phyloP scores from a whole-genome alignment of 257 asterid genomes.

The Nicotiana benthamiana region DNA sequence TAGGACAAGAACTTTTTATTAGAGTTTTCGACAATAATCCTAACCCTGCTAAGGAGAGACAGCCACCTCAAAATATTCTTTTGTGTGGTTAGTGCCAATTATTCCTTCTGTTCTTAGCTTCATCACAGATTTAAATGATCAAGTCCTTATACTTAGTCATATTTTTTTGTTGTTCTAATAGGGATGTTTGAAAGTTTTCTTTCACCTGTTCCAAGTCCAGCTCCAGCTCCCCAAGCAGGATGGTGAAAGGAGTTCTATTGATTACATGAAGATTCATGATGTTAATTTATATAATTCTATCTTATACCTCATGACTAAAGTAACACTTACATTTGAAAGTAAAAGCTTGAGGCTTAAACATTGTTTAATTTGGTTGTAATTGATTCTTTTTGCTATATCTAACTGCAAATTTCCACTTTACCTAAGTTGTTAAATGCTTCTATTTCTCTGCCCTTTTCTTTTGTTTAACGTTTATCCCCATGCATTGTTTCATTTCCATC shows the following conservation, averaged over 20 bases:
- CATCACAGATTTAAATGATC: not conserved
- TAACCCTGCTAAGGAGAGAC: conserved; percentile 21
- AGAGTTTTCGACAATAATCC: conserved; percentile 17
- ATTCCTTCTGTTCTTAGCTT: not conserved
- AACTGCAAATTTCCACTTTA: not conserved
- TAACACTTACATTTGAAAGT: not conserved
- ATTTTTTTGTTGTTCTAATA: not conserved
- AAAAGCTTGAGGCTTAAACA: not conserved
- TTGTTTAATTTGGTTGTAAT: not conserved
- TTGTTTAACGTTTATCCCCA: no score
- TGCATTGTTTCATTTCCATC: not conserved
- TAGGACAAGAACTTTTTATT: conserved; percentile 16
- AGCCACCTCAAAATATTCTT: conserved; percentile 19
- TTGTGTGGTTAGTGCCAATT: conserved; percentile 10
- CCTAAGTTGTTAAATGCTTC: no score
- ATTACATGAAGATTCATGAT: not conserved
- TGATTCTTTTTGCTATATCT: not conserved
- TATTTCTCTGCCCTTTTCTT: no score
- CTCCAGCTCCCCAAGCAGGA: conserved; percentile 11
- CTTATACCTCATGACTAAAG: not conserved
- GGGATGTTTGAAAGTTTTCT: conserved; percentile 1
- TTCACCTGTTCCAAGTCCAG: conserved; percentile 9
- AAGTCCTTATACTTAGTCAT: not conserved
- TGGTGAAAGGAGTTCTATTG: not conserved
- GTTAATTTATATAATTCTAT: not conserved